Base-by-base conservation (phyloP, 176 grass and related monocot species). In the Zoysia pacifica region DNA sequence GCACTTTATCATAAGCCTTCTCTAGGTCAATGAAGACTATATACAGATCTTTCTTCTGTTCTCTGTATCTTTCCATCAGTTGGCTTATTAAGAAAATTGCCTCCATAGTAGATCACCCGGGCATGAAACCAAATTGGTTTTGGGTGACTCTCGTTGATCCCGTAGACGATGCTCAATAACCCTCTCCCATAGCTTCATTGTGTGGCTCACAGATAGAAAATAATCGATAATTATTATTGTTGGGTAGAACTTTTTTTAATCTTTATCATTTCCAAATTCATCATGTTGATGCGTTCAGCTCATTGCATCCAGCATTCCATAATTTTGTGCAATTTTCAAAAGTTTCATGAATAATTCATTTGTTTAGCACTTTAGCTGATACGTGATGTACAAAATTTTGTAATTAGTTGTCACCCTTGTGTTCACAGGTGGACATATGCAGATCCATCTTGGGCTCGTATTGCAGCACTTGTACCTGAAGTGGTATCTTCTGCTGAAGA, bases 371-470 rank as follows among this genome's bases (percentile, higher is more conserved):
- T 41, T 68, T 67, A 14, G 64, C 50, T 62, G 20, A 61, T 9
- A 48, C 9, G 7, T 62, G 62, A 18, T 43, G 48, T 61, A 67
- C 69, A n/a, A n/a, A 74, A 68, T 74, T 4, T 35, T 81, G 14
- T 63, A 87, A 19, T 50, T 76, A 46, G 50, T 65, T 58, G 18
- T 76, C 50, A 37, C 53, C 50, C 42, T 9, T 79, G n/a, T 78
- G 38, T 86, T 35, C 49, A 73, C 68, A 99, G 96, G 38, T 99
- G 96, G 96, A 95, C 96, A 38, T 99, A 99, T 84, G 96, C 96
- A 75, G 92, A 99, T 91, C 52, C 88, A 47, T 95, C 96, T 84
- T 99, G 96, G 96, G 96, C 96, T 50, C 96, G 96, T 51, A 91
- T 99, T 90, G 96, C 96, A 72, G 92, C 90, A 70, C 90, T 99